These are phyloP conservation scores for Cladophialophora yegresii DNA, from an alignment of 2,329 filamentous ascomycete genomes.

Conservation along the genomic window DNA sequence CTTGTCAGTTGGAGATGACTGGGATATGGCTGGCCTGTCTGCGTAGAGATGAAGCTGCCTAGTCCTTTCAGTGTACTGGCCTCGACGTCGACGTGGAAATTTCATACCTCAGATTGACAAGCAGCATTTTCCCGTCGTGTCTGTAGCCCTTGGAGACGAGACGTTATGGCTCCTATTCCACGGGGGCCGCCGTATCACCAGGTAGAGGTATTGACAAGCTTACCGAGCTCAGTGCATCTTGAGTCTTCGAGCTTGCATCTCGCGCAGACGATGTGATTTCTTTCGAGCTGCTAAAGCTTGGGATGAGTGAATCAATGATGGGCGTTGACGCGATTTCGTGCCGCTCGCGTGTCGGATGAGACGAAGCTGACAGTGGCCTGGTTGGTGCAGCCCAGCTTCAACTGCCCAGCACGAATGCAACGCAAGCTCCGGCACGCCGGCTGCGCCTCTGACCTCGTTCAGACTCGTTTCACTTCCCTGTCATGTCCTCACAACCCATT, in stretches of 20 bases:
- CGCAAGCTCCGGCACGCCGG: slow-evolving; percentile 2
- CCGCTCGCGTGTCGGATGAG: too few relatives aligned
- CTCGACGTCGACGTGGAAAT: neutral
- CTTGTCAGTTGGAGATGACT: too few relatives aligned
- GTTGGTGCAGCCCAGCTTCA: neutral
- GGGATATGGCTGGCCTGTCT: neutral
- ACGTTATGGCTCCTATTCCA: neutral
- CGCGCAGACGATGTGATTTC: neutral
- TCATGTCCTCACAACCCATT: neutral
- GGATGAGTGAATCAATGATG: too few relatives aligned
- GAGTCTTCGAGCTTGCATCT: too few relatives aligned
- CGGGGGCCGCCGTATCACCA: too few relatives aligned
- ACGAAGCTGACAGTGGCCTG: neutral
- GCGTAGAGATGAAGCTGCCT: neutral
- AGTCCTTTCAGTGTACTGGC: neutral
- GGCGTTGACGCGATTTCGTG: neutral
- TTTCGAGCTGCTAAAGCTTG: neutral
- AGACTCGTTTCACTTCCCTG: neutral
- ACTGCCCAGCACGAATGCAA: neutral
- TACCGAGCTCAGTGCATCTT: too few relatives aligned
- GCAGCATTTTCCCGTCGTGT: neutral
- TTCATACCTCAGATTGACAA: neutral
- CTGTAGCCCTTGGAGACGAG: neutral
- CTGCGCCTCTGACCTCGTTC: slow-evolving; percentile 5
- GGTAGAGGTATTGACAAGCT: neutral